Evolutionary conservation across 2,329 filamentous ascomycete species (phyloP).

Genomic region (Colletotrichum sp.): DNA sequence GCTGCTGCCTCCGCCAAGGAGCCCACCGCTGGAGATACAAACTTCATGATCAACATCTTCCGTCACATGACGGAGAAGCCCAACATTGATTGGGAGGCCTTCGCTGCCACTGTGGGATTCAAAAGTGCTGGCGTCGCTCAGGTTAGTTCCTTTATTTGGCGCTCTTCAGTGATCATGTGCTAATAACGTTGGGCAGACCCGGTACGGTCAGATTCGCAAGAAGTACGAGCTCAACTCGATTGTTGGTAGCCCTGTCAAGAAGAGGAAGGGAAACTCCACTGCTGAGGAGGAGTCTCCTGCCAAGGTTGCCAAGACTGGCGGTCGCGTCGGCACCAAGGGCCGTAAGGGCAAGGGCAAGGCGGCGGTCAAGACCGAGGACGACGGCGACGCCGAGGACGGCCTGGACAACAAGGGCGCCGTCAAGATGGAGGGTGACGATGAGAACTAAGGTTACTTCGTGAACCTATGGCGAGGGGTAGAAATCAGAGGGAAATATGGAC

Average conservation of each 20-base stretch:
- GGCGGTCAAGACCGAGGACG: slow-evolving; percentile 24
- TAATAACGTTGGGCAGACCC: slow-evolving; percentile 33
- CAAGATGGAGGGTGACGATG: slow-evolving; percentile 20
- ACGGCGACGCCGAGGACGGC: not conserved
- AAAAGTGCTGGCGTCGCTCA: slow-evolving; percentile 51
- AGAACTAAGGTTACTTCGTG: not conserved
- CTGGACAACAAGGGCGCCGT: slow-evolving; percentile 16
- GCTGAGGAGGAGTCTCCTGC: not conserved
- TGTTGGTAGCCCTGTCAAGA: not conserved
- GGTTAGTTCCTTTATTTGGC: slow-evolving; percentile 30
- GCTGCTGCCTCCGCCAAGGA: slow-evolving; percentile 31
- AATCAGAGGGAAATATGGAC: not conserved
- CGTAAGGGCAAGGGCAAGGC: slow-evolving; percentile 22
- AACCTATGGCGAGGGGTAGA: not conserved
- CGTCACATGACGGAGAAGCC: slow-evolving; percentile 47
- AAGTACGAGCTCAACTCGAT: slow-evolving; percentile 35
- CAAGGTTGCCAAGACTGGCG: slow-evolving; percentile 19
- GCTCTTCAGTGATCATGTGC: not conserved
- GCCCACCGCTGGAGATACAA: slow-evolving; percentile 44
- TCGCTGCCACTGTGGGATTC: slow-evolving; percentile 47
- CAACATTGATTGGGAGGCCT: slow-evolving; percentile 52
- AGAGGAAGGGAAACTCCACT: not conserved
- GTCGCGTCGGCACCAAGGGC: slow-evolving; percentile 21
- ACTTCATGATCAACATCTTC: slow-evolving; percentile 50
- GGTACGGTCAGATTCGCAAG: slow-evolving; percentile 56